Evolutionary conservation across 306 rosid species (phyloP).

Genomic region (Trichosanthes cucumerina): DNA sequence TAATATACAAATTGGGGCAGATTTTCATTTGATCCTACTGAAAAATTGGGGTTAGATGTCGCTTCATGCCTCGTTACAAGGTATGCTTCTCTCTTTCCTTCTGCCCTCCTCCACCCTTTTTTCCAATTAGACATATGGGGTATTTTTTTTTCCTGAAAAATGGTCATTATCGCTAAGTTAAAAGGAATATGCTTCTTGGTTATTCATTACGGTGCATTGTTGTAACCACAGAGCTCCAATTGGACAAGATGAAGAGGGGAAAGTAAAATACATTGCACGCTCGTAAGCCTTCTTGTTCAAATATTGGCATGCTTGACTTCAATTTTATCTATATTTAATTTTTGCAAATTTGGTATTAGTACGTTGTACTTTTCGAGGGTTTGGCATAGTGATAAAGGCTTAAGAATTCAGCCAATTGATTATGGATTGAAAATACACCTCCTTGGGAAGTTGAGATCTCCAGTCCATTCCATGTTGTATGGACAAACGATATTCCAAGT

Average conservation of each 20-base stretch:
- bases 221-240: conserved; percentile 52
- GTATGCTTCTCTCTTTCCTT: conserved; percentile 25
- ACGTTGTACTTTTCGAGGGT: neutral
- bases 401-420: neutral
- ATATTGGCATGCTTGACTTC: conserved; percentile 10
- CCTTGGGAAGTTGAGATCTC: neutral
- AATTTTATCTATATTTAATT: neutral
- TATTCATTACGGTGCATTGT: conserved; percentile 4
- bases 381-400: neutral
- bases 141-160: neutral
- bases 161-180: neutral
- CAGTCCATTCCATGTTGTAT: neutral
- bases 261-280: conserved; percentile 61
- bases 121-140: neutral
- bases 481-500: neutral
- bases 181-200: conserved; percentile 5
- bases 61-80: conserved; percentile 82
- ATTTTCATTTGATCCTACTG: conserved; percentile 71
- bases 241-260: conserved; percentile 73
- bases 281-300: conserved; percentile 57
- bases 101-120: neutral
- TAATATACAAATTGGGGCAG: conserved; percentile 23
- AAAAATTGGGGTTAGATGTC: conserved; percentile 64
- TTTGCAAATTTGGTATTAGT: neutral
- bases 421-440: neutral